Evolutionary conservation across 495 filamentous ascomycete species (phyloP).

Genomic region (Terfezia boudieri): DNA sequence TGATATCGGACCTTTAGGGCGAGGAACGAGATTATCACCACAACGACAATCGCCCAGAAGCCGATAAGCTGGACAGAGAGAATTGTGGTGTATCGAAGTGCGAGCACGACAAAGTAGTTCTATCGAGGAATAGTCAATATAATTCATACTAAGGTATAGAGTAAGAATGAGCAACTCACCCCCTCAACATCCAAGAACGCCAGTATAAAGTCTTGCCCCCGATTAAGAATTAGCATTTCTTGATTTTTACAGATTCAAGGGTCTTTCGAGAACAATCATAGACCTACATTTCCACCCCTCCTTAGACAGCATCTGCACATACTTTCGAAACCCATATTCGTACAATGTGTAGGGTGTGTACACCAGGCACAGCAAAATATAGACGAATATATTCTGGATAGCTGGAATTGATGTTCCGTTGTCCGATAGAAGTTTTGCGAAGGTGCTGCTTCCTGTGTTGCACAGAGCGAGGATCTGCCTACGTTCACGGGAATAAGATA

Average conservation of each 20-base stretch:
- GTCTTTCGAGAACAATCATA: no score
- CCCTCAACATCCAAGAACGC: constrained; percentile 85
- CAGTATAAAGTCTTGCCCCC: constrained; percentile 46
- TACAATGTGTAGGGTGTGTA: constrained; percentile 71
- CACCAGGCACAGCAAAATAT: constrained; percentile 58
- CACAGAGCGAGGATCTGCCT: constrained; percentile 70
- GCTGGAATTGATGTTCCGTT: constrained; percentile 71
- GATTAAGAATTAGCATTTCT: background rate
- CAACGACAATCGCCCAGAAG: constrained; percentile 95
- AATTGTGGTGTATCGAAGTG: constrained; percentile 79
- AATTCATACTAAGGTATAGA: no score
- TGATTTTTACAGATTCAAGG: background rate
- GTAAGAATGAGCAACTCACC: background rate
- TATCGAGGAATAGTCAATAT: background rate
- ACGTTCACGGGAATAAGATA: background rate
- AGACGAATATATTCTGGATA: constrained; percentile 91
- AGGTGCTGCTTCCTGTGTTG: constrained; percentile 75
- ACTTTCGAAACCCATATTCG: constrained; percentile 53
- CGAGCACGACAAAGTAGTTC: constrained; percentile 92
- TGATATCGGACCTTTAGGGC: constrained; percentile 78
- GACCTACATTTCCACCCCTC: constrained; percentile 67
- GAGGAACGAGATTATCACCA: constrained; percentile 62
- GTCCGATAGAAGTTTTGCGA: constrained; percentile 48
- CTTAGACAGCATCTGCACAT: constrained; percentile 34
- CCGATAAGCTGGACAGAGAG: constrained; percentile 86